Evolutionary conservation across 768 basidiomycete genomes (phyloP).

Genomic region (Kwoniella pini): DNA sequence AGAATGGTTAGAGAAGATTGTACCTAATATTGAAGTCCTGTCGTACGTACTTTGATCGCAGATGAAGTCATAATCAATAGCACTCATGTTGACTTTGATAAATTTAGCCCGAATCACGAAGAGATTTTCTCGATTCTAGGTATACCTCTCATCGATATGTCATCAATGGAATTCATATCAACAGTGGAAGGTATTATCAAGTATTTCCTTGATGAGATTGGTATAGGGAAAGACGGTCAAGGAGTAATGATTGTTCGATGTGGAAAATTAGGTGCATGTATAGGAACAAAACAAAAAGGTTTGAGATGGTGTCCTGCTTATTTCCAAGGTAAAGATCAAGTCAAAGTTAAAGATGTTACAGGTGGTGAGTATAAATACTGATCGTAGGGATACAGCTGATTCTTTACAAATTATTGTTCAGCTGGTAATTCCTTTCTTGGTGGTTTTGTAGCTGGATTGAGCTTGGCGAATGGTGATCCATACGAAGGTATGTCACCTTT

Average conservation of each 20-base stretch:
- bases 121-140: slow-evolving; percentile 40
- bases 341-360: slow-evolving; percentile 38
- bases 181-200: slow-evolving; percentile 30
- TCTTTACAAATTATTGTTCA: slow-evolving; percentile 12
- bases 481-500: slow-evolving; percentile 37
- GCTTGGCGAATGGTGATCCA: slow-evolving; percentile 21
- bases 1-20: slow-evolving; percentile 34
- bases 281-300: slow-evolving; percentile 34
- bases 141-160: slow-evolving; percentile 9
- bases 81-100: background rate
- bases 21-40: slow-evolving; percentile 27
- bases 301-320: slow-evolving; percentile 45
- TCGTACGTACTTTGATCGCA: slow-evolving; percentile 46
- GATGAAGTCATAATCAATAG: no score
- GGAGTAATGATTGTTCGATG: slow-evolving; percentile 43
- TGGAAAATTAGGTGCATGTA: slow-evolving; percentile 33
- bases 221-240: slow-evolving; percentile 29
- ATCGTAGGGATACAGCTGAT: no score
- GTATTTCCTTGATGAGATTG: slow-evolving; percentile 32
- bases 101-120: slow-evolving; percentile 48
- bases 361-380: slow-evolving; percentile 34
- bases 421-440: slow-evolving; percentile 49
- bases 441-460: slow-evolving; percentile 42
- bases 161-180: slow-evolving; percentile 21
- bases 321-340: slow-evolving; percentile 20